Evolutionary conservation across 495 filamentous ascomycete genomes (phyloP), one percentile per base, ranked within the genome.

Genomic region (Neurospora sublineolata): DNA sequence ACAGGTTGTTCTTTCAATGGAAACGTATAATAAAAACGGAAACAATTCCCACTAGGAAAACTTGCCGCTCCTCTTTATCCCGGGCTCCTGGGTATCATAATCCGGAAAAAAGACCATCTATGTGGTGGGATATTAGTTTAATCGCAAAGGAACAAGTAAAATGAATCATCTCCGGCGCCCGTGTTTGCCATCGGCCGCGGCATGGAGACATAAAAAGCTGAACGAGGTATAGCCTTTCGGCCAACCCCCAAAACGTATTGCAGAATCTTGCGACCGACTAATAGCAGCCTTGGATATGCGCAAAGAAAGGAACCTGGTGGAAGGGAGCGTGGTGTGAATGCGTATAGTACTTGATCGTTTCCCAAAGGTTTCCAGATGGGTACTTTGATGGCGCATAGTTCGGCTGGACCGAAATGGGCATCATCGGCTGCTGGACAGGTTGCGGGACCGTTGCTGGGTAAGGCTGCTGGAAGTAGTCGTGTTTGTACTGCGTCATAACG

Each of bases 241-340:
- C 52, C 27, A 64, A 33, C 23, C 52, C 52, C 27, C 27, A 14
- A 64, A 64, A 64, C 52, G 52, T 64, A 64, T 64, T 30, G 52
- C 27, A 16, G 23, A 64, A 64, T 64, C 27, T 36, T 33, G 52
- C 27, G 30, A 64, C 12, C 27, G 52, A 72, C 77, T 82, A 85
- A 78, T 85, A 86, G 79, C 82, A 85, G 71, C 82, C 80, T 77
- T 84, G 83, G 77, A 85, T 80, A 72, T 80, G 79, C 44, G 82
- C 74, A 69, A 83, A 82, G 41, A 84, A 73, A 39, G 80, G 83
- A 71, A 83, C 80, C 75, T 84, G 84, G 72, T 86, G 83, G 70
- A 84, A 84, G n/a, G 83, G 81, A 58, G 81, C 75, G 69, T 80
- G 79, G 69, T 82, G 16, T 27, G 52, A 64, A 64, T 64, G 80